Evolutionary conservation across 2,329 filamentous ascomycete species (phyloP).

Genomic region (Talaromyces sp.): DNA sequence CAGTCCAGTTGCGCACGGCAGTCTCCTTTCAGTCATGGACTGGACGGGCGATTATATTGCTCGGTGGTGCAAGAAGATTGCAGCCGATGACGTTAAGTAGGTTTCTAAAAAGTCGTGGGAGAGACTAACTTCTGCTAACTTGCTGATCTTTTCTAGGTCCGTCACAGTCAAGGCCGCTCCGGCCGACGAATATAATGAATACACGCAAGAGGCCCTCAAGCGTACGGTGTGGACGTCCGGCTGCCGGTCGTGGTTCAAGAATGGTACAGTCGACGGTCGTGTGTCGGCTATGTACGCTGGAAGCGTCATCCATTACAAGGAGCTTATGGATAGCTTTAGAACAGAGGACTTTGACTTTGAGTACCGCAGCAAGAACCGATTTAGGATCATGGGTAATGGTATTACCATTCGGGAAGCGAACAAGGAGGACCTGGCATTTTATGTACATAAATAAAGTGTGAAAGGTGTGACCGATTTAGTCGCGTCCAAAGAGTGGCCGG

Average conservation of each 20-base stretch:
- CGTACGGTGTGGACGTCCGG: background rate
- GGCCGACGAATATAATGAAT: conserved; percentile 1
- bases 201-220: background rate
- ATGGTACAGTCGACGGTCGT: conserved; percentile 21
- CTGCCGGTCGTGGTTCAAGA: conserved; percentile 17
- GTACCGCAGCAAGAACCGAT: conserved; percentile 19
- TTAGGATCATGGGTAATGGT: conserved; percentile 21
- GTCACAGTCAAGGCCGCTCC: too few species aligned
- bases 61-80: background rate
- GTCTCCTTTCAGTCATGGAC: conserved; percentile 17
- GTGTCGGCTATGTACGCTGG: conserved; percentile 23
- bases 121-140: too few species aligned
- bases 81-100: too few species aligned
- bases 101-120: too few species aligned
- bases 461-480: background rate
- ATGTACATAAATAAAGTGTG: background rate
- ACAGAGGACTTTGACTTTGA: conserved; percentile 19
- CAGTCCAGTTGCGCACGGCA: conserved; percentile 22
- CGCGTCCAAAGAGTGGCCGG: too few species aligned
- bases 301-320: conserved; percentile 21
- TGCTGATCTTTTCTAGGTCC: too few species aligned
- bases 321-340: conserved; percentile 9
- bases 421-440: background rate
- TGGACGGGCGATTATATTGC: conserved; percentile 21
- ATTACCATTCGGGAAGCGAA: background rate